Percentiles rank a stretch among this genome's conserved stretches.
These are phyloP conservation scores for Eucalyptus guilfoylei DNA, from an alignment of 345 rosid genomes.

Conservation along the genomic window DNA sequence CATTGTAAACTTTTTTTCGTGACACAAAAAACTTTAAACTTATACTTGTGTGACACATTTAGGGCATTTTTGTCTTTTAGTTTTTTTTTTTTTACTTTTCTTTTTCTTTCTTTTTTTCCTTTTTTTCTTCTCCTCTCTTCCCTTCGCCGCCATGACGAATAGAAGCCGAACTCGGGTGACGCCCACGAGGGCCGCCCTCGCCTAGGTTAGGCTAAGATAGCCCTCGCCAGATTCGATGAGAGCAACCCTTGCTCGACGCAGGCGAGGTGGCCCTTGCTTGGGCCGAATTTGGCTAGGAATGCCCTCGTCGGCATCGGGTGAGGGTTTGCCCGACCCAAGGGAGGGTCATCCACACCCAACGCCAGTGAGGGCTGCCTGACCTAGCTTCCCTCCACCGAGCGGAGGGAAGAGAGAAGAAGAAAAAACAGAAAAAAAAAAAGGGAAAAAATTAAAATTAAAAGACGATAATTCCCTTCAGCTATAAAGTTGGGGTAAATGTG, in stretches of 20 bases:
- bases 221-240: accelerated
- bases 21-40: accelerated
- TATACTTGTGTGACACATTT: accelerated
- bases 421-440: too few species aligned
- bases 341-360: too few species aligned
- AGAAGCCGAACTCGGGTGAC: accelerated
- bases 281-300: too few species aligned
- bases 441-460: accelerated
- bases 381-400: accelerated
- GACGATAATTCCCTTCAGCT: accelerated
- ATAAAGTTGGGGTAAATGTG: too few species aligned
- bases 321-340: too few species aligned
- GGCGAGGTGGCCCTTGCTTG: too few species aligned
- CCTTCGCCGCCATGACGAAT: accelerated
- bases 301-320: accelerated
- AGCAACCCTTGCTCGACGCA: too few species aligned
- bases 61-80: accelerated
- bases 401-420: too few species aligned
- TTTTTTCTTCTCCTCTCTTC: too few species aligned
- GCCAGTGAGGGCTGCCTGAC: accelerated
- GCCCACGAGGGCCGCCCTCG: accelerated
- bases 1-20: accelerated
- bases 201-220: too few species aligned
- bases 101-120: accelerated
- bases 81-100: too few species aligned